Base-by-base conservation (phyloP, 2,329 filamentous ascomycete genomes). In the Coniella vitis region DNA sequence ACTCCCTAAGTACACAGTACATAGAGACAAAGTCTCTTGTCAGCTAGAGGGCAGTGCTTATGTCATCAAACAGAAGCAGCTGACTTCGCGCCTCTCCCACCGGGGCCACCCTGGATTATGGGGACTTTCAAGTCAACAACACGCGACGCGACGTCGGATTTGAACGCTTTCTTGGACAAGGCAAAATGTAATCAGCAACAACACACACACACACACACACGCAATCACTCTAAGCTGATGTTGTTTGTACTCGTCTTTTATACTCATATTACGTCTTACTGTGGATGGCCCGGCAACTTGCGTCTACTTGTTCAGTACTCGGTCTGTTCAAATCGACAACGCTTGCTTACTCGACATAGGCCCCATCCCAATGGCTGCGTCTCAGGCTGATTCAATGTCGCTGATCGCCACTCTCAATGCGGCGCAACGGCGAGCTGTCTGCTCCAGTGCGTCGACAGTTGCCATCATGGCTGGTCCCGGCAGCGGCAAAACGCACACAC, bases 401-500 rank as follows among this genome's bases (percentile, higher is more conserved):
- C 66, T 79, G 45, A 63, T 81, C 52, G 60, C 63, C 48, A 73
- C 70, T 39, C 66, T 81, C 25, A 82, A 82, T 55, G 57, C 67
- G 35, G 78, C 78, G 14, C 78, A 82, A 62, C 65, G 69, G 21
- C 73, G 70, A 9, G 78, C 78, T 3, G 78, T 81, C 29, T 75
- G 70, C 17, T 79, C 78, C 4, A 57, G 64, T 29, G 67, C 73
- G 2, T 57, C 69, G 8, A 81, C 78, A 0, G 76, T 86, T 16
- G 82, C 83, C 42, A 86, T 86, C 48, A 67, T 86, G 38, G 83
- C 83, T 35, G 81, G 81, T 0, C 83, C 79, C 3, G 83, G 82
- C 16, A 84, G 80, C 53, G 91, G 93, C 17, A 97, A 98, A 68
- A 98, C 91, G 13, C 94, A 96, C 66, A 97, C 93, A 1, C 75